Conservation (phyloP, 768 basidiomycete species). For the Lactarius hatsudake region DNA sequence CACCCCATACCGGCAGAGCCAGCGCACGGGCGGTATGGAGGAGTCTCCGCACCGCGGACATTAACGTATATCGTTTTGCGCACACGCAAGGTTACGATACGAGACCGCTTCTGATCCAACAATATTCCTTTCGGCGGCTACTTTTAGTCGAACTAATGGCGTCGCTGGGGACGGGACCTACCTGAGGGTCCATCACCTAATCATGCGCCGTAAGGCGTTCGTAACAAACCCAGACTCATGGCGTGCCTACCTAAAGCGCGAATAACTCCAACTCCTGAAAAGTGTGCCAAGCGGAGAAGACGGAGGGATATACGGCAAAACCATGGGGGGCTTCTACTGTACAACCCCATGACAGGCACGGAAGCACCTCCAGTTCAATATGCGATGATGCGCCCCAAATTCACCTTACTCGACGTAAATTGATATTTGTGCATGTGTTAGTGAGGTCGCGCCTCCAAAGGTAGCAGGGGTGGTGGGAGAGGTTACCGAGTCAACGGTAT, state of each 20-base stretch:
- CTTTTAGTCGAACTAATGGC: background rate
- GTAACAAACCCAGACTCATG: background rate
- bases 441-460: background rate
- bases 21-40: background rate
- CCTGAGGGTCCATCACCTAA: background rate
- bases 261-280: background rate
- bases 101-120: background rate
- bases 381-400: background rate
- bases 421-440: background rate
- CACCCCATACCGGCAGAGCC: background rate
- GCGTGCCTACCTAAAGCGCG: background rate
- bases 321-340: background rate
- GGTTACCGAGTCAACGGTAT: background rate
- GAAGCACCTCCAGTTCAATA: background rate
- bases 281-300: background rate
- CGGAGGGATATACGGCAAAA: background rate
- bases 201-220: background rate
- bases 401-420: background rate
- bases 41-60: background rate
- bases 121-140: background rate
- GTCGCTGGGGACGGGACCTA: background rate
- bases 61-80: background rate
- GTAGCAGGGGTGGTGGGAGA: background rate
- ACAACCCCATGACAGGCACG: background rate
- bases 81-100: background rate